These are phyloP conservation scores for Aspergillus caelatus DNA, from an alignment of 2,329 filamentous ascomycete genomes.

Conservation along the genomic window DNA sequence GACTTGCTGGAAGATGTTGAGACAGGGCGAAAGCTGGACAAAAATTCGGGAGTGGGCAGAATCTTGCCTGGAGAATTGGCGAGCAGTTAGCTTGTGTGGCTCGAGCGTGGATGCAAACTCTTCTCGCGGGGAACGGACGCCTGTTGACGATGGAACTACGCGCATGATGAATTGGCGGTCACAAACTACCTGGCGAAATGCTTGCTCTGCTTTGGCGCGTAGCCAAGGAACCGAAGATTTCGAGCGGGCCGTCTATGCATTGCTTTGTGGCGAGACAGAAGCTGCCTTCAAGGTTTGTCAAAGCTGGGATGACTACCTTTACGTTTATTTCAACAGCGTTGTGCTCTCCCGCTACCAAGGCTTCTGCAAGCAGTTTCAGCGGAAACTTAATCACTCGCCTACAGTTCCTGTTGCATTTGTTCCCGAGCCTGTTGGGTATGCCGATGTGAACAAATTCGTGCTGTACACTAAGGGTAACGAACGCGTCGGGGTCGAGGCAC, in stretches of 20 bases:
- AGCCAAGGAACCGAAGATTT: conserved; percentile 72
- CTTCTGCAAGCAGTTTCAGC: conserved; percentile 56
- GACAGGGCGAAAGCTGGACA: conserved; percentile 74
- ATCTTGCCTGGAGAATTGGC: conserved; percentile 85
- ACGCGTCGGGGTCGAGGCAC: conserved; percentile 41
- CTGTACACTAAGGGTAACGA: conserved; percentile 39
- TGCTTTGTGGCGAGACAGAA: conserved; percentile 81
- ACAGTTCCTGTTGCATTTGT: conserved; percentile 57
- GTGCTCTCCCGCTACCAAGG: conserved; percentile 77
- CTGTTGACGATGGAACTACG: conserved; percentile 40
- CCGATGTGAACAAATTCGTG: conserved; percentile 42
- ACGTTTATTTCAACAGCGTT: conserved; percentile 84
- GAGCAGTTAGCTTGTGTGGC: conserved; percentile 78
- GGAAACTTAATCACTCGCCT: conserved; percentile 55
- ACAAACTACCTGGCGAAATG: conserved; percentile 42
- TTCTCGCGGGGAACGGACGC: conserved; percentile 30
- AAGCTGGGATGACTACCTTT: conserved; percentile 84
- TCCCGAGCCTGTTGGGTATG: conserved; percentile 56
- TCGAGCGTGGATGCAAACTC: conserved; percentile 37
- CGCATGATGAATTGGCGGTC: conserved; percentile 47
- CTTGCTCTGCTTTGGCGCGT: conserved; percentile 52
- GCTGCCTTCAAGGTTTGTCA: conserved; percentile 76
- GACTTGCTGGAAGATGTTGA: conserved; percentile 89
- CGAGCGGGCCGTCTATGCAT: conserved; percentile 85
- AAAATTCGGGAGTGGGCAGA: conserved; percentile 84